Conservation (phyloP, 345 rosid species). For the Hibiscus tridactylites region DNA sequence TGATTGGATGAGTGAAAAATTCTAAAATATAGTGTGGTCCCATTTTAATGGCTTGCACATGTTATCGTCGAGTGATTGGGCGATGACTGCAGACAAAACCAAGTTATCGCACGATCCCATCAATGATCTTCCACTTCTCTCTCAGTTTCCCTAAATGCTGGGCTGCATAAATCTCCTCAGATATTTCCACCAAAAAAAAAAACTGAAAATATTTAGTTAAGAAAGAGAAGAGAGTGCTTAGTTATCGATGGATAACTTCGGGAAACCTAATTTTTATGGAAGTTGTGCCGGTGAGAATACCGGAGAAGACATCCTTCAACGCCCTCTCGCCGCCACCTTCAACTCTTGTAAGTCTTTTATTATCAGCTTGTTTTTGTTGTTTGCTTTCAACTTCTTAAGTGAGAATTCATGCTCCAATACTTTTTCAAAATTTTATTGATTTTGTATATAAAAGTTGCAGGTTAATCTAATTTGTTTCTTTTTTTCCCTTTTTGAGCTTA, state of each 20-base stretch:
- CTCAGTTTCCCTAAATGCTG: not conserved
- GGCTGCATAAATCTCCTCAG: not conserved
- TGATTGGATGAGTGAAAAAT: too few relatives aligned
- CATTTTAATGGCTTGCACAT: too few relatives aligned
- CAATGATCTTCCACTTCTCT: not conserved
- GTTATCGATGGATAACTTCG: not conserved
- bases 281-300: not conserved
- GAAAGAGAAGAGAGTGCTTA: not conserved
- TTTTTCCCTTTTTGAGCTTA: too few relatives aligned
- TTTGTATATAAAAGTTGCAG: too few relatives aligned
- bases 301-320: not conserved
- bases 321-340: too few relatives aligned
- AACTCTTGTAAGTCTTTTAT: too few relatives aligned
- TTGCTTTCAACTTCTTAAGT: not conserved
- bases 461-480: too few relatives aligned
- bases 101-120: not conserved
- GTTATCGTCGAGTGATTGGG: not conserved
- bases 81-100: not conserved
- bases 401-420: not conserved
- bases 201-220: not conserved
- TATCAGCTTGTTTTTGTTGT: too few relatives aligned
- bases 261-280: not conserved
- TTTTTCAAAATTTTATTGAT: not conserved
- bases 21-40: too few relatives aligned
- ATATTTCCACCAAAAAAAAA: not conserved